Conservation (phyloP, 1,284 basidiomycete species). For the Ustilago tritici region DNA sequence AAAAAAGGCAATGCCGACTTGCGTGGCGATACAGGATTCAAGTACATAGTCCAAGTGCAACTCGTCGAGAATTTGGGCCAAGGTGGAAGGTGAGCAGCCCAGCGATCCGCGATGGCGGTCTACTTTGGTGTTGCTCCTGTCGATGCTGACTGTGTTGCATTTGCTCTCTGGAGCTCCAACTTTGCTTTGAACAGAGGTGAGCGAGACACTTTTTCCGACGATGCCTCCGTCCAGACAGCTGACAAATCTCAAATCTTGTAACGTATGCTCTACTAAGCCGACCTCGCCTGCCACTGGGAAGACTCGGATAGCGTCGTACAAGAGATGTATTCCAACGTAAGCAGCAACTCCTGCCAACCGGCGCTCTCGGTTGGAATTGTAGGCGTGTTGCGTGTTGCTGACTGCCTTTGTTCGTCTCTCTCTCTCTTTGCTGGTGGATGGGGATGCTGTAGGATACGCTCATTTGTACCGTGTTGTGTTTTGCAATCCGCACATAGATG, state of each 20-base stretch:
- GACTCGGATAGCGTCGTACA: slow-evolving; percentile 55
- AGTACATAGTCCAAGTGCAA: slow-evolving; percentile 60
- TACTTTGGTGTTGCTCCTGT: too few relatives aligned
- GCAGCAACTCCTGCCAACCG: slow-evolving; percentile 8
- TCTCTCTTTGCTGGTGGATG: not conserved
- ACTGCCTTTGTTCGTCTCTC: not conserved
- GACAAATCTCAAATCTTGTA: not conserved
- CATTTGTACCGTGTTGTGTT: slow-evolving; percentile 54
- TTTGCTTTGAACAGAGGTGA: slow-evolving; percentile 12
- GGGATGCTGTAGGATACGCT: slow-evolving; percentile 39
- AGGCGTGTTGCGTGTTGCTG: not conserved
- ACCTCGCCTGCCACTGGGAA: slow-evolving; percentile 61
- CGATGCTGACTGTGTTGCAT: too few relatives aligned
- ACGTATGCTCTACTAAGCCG: slow-evolving; percentile 22
- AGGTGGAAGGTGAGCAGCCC: slow-evolving; percentile 53
- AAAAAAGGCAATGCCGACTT: not conserved
- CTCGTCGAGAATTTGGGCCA: slow-evolving; percentile 61
- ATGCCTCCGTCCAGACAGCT: not conserved
- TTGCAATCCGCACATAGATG: slow-evolving; percentile 48
- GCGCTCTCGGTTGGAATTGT: not conserved
- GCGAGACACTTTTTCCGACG: not conserved
- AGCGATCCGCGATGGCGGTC: too few relatives aligned
- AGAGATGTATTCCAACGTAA: slow-evolving; percentile 57
- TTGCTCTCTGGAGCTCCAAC: not conserved
- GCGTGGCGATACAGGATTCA: slow-evolving; percentile 40